Evolutionary conservation across 768 basidiomycete genomes (phyloP).

Genomic region (Antrodiella citrinella): DNA sequence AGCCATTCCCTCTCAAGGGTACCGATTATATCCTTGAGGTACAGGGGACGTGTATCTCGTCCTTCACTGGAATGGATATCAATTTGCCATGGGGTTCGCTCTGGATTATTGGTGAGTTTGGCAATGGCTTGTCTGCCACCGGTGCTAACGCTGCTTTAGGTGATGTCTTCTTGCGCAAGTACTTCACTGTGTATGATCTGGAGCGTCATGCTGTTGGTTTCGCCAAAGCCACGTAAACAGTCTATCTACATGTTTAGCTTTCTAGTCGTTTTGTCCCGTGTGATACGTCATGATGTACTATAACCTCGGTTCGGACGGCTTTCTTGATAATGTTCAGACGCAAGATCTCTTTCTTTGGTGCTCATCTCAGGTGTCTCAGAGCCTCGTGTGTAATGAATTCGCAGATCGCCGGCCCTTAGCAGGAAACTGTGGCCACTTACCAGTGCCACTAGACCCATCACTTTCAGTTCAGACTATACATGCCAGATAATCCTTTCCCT

Average conservation of each 20-base stretch:
- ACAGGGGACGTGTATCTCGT: conserved; percentile 87
- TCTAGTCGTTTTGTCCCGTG: neutral
- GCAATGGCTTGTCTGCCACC: neutral
- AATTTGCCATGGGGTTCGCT: conserved; percentile 71
- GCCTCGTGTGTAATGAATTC: no score
- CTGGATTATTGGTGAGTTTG: conserved; percentile 76
- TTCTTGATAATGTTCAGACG: no score
- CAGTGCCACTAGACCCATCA: no score
- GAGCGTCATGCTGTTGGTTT: conserved; percentile 77
- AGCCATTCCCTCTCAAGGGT: conserved; percentile 70
- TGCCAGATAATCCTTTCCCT: no score
- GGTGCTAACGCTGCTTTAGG: conserved; percentile 25
- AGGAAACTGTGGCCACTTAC: no score
- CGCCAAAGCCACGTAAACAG: conserved; percentile 31
- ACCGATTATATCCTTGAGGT: conserved; percentile 87
- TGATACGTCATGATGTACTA: no score
- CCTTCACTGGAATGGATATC: conserved; percentile 90
- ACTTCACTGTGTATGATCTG: conserved; percentile 78
- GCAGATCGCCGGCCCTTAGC: no score
- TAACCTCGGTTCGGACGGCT: no score
- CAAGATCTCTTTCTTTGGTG: no score
- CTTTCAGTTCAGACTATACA: no score
- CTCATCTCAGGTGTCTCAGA: no score
- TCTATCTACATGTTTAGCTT: neutral
- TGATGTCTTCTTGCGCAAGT: conserved; percentile 86